Conservation (phyloP, 306 rosid genomes). For the Carpinus fangiana region DNA sequence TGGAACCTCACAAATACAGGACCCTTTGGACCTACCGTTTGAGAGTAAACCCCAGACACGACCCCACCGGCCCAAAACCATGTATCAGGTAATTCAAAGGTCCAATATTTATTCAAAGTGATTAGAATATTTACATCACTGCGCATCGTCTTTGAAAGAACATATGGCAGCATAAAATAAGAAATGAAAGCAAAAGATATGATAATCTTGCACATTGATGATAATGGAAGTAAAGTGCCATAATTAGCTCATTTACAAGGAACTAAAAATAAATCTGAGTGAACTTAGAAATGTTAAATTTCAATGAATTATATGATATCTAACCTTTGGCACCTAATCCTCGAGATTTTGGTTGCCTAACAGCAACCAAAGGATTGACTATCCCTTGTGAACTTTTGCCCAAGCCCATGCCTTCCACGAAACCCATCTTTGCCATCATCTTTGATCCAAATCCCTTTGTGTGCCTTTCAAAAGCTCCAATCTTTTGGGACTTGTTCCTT, state of each 20-base stretch:
- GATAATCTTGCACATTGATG: not conserved
- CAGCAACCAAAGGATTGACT: slow-evolving; percentile 66
- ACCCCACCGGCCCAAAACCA: no score
- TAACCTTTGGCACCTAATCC: slow-evolving; percentile 77
- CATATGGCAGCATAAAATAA: not conserved
- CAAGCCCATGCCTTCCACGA: slow-evolving; percentile 79
- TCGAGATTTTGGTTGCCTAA: slow-evolving; percentile 66
- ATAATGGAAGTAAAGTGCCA: slow-evolving; percentile 5
- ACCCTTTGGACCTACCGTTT: no score
- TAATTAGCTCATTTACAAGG: slow-evolving; percentile 8
- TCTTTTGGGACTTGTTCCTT: slow-evolving; percentile 30
- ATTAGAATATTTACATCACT: not conserved
- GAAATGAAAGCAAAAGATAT: not conserved
- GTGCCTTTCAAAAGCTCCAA: slow-evolving; percentile 81
- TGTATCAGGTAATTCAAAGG: no score
- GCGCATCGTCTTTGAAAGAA: not conserved
- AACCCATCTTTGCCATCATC: slow-evolving; percentile 97
- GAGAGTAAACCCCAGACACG: no score
- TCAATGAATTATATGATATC: not conserved
- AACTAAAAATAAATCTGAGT: not conserved
- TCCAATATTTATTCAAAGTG: not conserved
- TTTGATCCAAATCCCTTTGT: slow-evolving; percentile 92
- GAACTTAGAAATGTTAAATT: slow-evolving; percentile 9
- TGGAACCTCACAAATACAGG: no score
- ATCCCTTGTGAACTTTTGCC: slow-evolving; percentile 85